Conservation (phyloP, 768 basidiomycete species). For the Cystobasidium tubakii region DNA sequence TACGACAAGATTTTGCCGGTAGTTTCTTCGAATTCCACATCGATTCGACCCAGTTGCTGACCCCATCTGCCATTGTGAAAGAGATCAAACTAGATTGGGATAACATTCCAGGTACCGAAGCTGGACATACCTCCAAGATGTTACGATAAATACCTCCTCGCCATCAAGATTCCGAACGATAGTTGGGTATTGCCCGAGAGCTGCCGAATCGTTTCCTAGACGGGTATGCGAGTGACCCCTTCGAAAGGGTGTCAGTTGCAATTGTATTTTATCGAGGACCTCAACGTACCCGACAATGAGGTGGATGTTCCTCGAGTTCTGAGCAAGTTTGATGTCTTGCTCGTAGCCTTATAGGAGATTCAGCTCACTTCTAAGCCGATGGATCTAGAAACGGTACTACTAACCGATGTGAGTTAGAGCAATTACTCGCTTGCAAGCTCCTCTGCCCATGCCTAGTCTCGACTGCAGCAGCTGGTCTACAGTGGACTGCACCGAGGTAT, state of each 20-base stretch:
- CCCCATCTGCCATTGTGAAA: too few relatives aligned
- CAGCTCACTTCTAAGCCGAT: neutral
- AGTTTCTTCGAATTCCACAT: constrained; percentile 51
- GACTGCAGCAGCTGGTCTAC: constrained; percentile 14
- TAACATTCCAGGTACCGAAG: too few relatives aligned
- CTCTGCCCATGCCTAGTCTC: constrained; percentile 24
- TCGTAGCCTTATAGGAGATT: constrained; percentile 48
- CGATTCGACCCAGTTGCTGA: constrained; percentile 54
- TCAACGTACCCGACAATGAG: constrained; percentile 45
- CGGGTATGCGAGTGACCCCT: constrained; percentile 55
- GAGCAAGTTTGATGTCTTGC: constrained; percentile 52
- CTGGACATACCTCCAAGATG: constrained; percentile 47
- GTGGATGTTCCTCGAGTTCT: constrained; percentile 51
- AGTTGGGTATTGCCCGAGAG: constrained; percentile 54
- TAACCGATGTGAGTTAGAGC: constrained; percentile 54
- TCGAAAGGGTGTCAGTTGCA: constrained; percentile 43
- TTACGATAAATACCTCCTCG: constrained; percentile 55
- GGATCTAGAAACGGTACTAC: neutral
- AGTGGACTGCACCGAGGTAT: neutral
- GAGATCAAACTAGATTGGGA: too few relatives aligned
- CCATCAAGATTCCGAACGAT: constrained; percentile 53
- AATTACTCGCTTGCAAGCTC: constrained; percentile 52
- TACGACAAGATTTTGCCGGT: constrained; percentile 52
- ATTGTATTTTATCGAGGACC: neutral
- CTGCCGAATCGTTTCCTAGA: constrained; percentile 51